Conservation (phyloP, 768 basidiomycete genomes). For the Hemileccinum impolitum region DNA sequence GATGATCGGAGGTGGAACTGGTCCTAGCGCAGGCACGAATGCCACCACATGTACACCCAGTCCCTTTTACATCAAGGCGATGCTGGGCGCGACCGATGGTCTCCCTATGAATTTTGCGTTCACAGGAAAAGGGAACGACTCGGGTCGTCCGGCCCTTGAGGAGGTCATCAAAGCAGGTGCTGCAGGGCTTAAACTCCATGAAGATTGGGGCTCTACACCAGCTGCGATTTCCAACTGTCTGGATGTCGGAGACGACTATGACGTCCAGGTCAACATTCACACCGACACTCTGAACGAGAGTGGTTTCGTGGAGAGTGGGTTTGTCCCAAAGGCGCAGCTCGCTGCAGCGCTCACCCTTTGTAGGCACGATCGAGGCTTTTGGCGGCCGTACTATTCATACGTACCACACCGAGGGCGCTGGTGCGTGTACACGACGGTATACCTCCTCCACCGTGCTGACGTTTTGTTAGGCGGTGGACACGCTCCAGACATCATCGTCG, state of each 20-base stretch:
- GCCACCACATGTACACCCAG: conserved; percentile 93
- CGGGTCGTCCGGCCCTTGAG: conserved; percentile 66
- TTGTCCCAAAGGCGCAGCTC: background rate
- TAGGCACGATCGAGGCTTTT: conserved; percentile 88
- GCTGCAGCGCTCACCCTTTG: conserved; percentile 3
- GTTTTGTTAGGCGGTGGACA: conserved; percentile 74
- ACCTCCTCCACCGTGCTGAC: background rate
- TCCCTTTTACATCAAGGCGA: conserved; percentile 83
- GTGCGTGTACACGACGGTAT: conserved; percentile 31
- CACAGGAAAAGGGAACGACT: conserved; percentile 96
- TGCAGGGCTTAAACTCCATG: conserved; percentile 89
- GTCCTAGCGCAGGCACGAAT: conserved; percentile 83
- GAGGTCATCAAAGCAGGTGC: conserved; percentile 85
- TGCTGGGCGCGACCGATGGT: conserved; percentile 90
- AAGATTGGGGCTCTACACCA: conserved; percentile 96
- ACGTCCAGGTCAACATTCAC: conserved; percentile 95
- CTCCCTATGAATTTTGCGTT: conserved; percentile 91
- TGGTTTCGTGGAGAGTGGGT: conserved; percentile 89
- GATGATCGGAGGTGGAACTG: conserved; percentile 95
- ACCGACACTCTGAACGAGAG: conserved; percentile 97
- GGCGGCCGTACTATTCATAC: conserved; percentile 91
- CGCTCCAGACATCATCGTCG: conserved; percentile 98
- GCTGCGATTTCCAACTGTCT: conserved; percentile 73
- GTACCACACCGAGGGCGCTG: conserved; percentile 96
- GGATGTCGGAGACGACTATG: conserved; percentile 83